Evolutionary conservation across 2,329 filamentous ascomycete genomes (phyloP), one percentile per base, ranked within the genome.

Genomic region (Claviceps sp.): DNA sequence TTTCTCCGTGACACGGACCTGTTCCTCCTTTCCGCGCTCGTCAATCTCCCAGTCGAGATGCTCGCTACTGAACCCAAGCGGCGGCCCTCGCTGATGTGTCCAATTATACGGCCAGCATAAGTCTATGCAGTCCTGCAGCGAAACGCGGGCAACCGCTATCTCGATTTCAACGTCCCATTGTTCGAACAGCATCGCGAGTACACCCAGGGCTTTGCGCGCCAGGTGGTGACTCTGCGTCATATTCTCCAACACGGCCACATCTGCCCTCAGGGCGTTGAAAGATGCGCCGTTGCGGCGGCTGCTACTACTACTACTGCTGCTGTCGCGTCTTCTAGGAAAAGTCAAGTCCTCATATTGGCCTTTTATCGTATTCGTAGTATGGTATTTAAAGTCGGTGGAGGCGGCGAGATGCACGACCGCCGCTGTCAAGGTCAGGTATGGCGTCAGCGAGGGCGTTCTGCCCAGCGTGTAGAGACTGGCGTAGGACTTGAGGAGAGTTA

Each of bases 181-280:
- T 55, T 70, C 70, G 2, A 75, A 73, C 1, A 82, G 65, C 53
- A 74, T 80, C 1, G 72, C 71, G 4, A 82, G 63, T 16, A 82
- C 81, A 54, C 76, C 76, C 46, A 80, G 68, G 0, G 77, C 77
- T 56, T 80, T 76, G 56, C 77, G 73, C 11, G 77, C 77, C 58
- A 80, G 79, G 51, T 76, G 73, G 56, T 80, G 77, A 50, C 77
- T 80, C 0, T 73, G 73, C 0, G 74, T 72, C 79, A 82, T 82
- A 57, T 81, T 76, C 1, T 72, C 73, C 11, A 82, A 66, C 54
- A 80, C 75, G 1, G 71, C 63, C 30, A 82, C 77, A 4, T 77
- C 77, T 50, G 77, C 74, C 7, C 64, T 69, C 37, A 82, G 69
- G 2, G 71, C 66, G 30, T 72, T 68, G 2, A 68, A 61, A 2